Conservation (phyloP, 345 rosid genomes). For the Populus ilicifolia region DNA sequence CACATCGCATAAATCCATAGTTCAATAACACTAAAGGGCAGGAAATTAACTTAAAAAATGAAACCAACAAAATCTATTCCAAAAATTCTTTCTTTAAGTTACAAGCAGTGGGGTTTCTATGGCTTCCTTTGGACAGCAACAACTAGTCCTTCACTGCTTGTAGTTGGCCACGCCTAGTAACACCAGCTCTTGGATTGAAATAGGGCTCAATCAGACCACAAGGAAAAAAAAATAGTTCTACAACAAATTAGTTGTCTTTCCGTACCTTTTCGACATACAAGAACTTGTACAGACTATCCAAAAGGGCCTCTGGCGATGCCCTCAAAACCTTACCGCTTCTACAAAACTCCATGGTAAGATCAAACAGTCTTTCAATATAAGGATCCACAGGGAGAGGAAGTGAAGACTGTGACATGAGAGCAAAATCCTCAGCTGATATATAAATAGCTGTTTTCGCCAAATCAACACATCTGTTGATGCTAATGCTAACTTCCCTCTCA, state of each 20-base stretch:
- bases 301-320: slow-evolving; percentile 38
- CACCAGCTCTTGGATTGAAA: no score
- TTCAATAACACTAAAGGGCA: no score
- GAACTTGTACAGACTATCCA: slow-evolving; percentile 47
- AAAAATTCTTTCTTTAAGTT: no score
- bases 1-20: neutral
- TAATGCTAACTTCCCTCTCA: slow-evolving; percentile 57
- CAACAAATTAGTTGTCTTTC: neutral
- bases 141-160: no score
- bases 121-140: no score
- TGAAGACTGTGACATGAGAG: slow-evolving; percentile 57
- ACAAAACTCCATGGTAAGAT: slow-evolving; percentile 58
- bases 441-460: slow-evolving; percentile 49
- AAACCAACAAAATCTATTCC: no score
- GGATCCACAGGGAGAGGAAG: slow-evolving; percentile 61
- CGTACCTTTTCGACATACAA: slow-evolving; percentile 48
- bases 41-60: no score
- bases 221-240: no score
- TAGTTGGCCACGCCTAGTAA: no score
- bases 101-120: no score
- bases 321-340: slow-evolving; percentile 25
- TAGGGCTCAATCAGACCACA: no score
- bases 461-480: slow-evolving; percentile 56
- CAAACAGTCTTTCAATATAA: slow-evolving; percentile 45
- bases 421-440: slow-evolving; percentile 67